Evolutionary conservation across 2,329 filamentous ascomycete genomes (phyloP), one percentile per base, ranked within the genome.

Genomic region (Coniochaeta sp.): DNA sequence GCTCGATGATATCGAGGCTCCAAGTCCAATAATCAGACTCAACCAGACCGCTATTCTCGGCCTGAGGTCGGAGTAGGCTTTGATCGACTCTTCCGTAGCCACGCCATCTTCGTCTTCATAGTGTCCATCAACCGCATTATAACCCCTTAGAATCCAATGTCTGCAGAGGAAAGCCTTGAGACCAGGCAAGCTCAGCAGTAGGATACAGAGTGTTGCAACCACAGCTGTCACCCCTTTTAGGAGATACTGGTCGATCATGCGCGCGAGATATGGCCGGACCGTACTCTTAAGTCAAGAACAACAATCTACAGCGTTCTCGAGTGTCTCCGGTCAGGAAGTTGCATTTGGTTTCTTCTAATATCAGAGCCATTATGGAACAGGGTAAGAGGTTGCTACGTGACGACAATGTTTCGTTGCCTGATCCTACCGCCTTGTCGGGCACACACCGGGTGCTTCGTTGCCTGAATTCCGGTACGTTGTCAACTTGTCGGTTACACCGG

Each of bases 61-160:
- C 28, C 63, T 60, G 1, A 65, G 59, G 60, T 73, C 70, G 0
- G 69, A 67, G 47, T 69, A 74, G 22, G 66, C 65, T 14, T 65
- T 67, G 14, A 69, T 67, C 17, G 72, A 73, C 44, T 70, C 65
- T 54, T 70, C 67, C 16, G 71, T 73, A 19, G 72, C 70, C 56
- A 67, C 62, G 19, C 72, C 71, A 58, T 74, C 72, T 8, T 55
- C 24, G 56, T 70, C 71, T 60, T 70, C 65, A 57, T 70, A 74
- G 34, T 68, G 62, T 22, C 65, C 64, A 19, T 64, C 63, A 9
- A 70, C 40, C 8, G 58, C 63, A 19, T 62, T 62, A 47, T 70
- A 68, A 1, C 62, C 65, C 14, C 60, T 59, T 6, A 57, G 24
- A 17, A 36, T 19, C 19, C 12, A 14, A 26, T 26, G 40, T 7